A percentile compares a stretch with the other conserved stretches of the same genome.
These are phyloP conservation scores for Amanita muscaria DNA, from an alignment of 768 basidiomycete species.

Conservation along the genomic window DNA sequence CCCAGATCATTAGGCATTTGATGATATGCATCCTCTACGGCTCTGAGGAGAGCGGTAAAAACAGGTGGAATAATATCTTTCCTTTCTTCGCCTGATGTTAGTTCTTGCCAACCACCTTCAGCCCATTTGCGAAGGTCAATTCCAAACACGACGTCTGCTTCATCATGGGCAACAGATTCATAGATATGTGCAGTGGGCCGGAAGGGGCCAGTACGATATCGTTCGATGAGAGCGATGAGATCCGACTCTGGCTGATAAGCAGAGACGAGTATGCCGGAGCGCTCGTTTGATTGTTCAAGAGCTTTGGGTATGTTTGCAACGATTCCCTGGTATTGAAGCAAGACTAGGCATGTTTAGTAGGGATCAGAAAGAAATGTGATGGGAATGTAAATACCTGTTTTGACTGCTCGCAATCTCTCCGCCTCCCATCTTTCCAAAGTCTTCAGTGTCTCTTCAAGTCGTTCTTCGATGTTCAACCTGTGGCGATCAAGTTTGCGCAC, in stretches of 20 bases:
- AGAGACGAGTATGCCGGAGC: constrained; percentile 67
- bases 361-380: background rate
- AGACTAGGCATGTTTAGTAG: constrained; percentile 32
- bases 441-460: constrained; percentile 77
- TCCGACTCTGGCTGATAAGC: constrained; percentile 87
- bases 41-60: constrained; percentile 54
- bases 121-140: constrained; percentile 90
- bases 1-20: constrained; percentile 55
- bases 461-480: constrained; percentile 78
- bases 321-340: constrained; percentile 83
- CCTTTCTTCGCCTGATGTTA: constrained; percentile 47
- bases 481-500: constrained; percentile 81
- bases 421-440: constrained; percentile 77
- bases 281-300: constrained; percentile 54
- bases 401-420: constrained; percentile 75
- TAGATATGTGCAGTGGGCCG: constrained; percentile 78
- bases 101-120: constrained; percentile 65
- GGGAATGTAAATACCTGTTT: constrained; percentile 47
- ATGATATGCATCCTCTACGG: constrained; percentile 53
- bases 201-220: constrained; percentile 91
- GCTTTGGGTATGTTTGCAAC: constrained; percentile 63
- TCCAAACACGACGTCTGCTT: constrained; percentile 83
- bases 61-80: constrained; percentile 67
- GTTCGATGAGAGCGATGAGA: constrained; percentile 79
- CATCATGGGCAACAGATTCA: constrained; percentile 76